Evolutionary conservation across 148 eudicot genomes (phyloP), one percentile per base, ranked within the genome.

Genomic region (Silene conica): DNA sequence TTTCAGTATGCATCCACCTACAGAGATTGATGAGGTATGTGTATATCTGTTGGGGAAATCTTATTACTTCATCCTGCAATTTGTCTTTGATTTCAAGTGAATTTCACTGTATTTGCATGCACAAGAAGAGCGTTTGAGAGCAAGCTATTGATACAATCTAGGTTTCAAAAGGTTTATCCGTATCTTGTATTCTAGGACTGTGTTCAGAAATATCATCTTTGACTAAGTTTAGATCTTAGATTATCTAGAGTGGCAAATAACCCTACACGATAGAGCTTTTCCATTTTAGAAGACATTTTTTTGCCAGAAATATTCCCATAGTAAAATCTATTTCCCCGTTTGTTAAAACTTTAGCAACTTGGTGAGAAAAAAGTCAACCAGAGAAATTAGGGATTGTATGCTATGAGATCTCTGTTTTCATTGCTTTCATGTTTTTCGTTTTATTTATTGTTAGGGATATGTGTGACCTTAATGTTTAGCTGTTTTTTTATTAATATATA

Each of bases 11-110:
- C 83, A 89, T 80, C 78, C 96, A 60, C 97, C 99, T 18, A 89
- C 90, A 22, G 91, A 92, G 60, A 87, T 95, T 80, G 83, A 87
- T 75, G 88, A 95, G 99, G 99, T 92, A 71, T 23, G 84, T 58
- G 18, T 28, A 28, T 50, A 28, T n/a, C 41, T 14, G 64, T 2
- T 43, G 12, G 21, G 26, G 19, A 11, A 68, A 52, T 70, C 8
- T 70, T 69, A 62, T 74, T 55, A 19, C 38, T 73, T 45, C 38
- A 21, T 59, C 50, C 9, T 73, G 15, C 45, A 61, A 25, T 46
- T 63, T n/a, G 50, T n/a, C 19, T 38, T 41, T 63, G 69, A 50
- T 18, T 23, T 73, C 12, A 62, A 48, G 8, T 7, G 15, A 57
- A 26, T 14, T 73, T 67, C 23, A 15, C n/a, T 8, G 62, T 14